Evolutionary conservation across 768 basidiomycete species (phyloP).

Genomic region (Nidularia pulvinata): DNA sequence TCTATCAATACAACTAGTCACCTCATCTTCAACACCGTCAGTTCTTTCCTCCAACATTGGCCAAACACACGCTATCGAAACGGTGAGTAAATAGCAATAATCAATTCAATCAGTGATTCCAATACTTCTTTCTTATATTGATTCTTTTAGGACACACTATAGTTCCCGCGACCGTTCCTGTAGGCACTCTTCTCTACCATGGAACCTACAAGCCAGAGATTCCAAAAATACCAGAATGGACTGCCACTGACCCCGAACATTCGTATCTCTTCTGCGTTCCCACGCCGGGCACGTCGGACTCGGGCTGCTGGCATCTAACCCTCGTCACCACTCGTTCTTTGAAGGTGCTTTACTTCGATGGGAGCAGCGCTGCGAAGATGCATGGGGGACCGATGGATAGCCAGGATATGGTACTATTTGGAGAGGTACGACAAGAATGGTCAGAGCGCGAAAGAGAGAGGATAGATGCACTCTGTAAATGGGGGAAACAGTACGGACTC

Average conservation of each 20-base stretch:
- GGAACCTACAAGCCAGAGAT: constrained; percentile 5
- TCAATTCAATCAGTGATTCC: neutral
- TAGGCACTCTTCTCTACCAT: constrained; percentile 20
- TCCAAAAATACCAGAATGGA: constrained; percentile 12
- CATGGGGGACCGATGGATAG: constrained; percentile 26
- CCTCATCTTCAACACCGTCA: constrained; percentile 29
- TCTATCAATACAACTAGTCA: constrained; percentile 19
- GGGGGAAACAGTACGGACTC: constrained; percentile 24
- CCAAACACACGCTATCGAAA: constrained; percentile 33
- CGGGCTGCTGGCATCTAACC: constrained; percentile 18
- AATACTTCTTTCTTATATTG: neutral
- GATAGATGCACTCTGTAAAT: constrained; percentile 24
- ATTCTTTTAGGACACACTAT: constrained; percentile 11
- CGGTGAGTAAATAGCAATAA: constrained; percentile 14
- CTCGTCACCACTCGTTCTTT: constrained; percentile 20
- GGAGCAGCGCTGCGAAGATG: constrained; percentile 29
- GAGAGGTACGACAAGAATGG: constrained; percentile 9
- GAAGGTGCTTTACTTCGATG: constrained; percentile 36
- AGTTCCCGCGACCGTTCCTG: constrained; percentile 12
- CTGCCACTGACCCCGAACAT: constrained; percentile 17
- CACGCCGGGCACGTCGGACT: neutral
- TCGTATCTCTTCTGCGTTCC: constrained; percentile 2
- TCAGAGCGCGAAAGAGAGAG: constrained; percentile 16
- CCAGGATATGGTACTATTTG: constrained; percentile 34
- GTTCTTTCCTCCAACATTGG: constrained; percentile 33